A percentile compares a stretch with the other conserved stretches of the same genome.
phyloP scores from a whole-genome alignment of 208 protist genomes.

The Trichomonas tenax region DNA sequence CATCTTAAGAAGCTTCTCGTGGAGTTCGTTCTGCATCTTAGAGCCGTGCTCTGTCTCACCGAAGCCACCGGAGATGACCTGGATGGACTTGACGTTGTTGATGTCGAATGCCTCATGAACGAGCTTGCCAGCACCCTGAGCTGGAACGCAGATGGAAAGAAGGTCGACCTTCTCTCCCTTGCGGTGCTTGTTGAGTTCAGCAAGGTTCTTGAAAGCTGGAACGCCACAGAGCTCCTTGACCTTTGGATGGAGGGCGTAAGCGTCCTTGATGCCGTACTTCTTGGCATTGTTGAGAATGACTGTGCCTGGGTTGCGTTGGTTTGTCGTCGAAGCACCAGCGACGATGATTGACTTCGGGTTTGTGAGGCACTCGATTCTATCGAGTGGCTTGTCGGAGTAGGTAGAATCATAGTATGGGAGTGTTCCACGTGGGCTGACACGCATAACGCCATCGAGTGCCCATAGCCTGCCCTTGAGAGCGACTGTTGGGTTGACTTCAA shows the following conservation, averaged over 20 bases:
- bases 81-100: background rate
- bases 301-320: background rate
- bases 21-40: background rate
- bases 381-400: background rate
- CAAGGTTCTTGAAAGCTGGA: background rate
- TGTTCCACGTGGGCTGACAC: background rate
- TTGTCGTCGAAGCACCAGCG: background rate
- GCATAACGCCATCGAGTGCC: background rate
- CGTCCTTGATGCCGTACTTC: background rate
- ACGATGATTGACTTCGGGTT: background rate
- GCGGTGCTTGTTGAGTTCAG: background rate
- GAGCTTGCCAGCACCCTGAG: background rate
- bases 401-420: background rate
- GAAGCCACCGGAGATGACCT: background rate
- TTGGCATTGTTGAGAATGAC: background rate
- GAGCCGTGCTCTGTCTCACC: background rate
- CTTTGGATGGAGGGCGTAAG: background rate
- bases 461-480: background rate
- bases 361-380: background rate
- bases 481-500: background rate
- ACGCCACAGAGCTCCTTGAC: background rate
- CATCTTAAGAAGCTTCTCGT: background rate
- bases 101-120: background rate
- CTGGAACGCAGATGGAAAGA: background rate
- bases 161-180: background rate